Conservation (phyloP, 2,329 filamentous ascomycete genomes). For the Dothideomycetes sp. region DNA sequence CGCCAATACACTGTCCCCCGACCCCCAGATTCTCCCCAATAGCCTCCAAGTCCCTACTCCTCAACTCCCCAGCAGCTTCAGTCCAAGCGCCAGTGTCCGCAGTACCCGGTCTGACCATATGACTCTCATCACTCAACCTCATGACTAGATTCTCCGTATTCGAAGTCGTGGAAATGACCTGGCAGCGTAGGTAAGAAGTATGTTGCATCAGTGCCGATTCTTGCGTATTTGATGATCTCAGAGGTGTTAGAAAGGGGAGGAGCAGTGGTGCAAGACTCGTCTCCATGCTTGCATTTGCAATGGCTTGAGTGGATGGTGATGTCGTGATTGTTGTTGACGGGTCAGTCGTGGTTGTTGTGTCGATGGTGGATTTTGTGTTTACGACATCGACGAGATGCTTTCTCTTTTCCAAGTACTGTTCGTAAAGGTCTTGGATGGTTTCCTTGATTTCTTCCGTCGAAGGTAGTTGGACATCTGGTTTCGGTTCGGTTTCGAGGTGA, state of each 20-base stretch:
- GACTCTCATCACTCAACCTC: conserved; percentile 28
- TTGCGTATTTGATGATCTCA: conserved; percentile 17
- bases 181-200: conserved; percentile 20
- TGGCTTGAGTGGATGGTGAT: not conserved
- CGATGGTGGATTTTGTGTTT: not conserved
- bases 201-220: conserved; percentile 22
- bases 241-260: conserved; percentile 20
- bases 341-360: not conserved
- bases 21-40: not conserved
- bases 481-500: not conserved
- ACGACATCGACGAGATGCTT: not conserved
- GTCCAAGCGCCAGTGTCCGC: conserved; percentile 7
- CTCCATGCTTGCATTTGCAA: not conserved
- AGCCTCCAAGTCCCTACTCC: not conserved
- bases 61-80: not conserved
- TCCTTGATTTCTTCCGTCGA: not conserved
- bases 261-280: conserved; percentile 12
- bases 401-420: conserved; percentile 6
- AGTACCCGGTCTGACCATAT: conserved; percentile 20
- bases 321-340: not conserved
- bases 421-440: conserved; percentile 1
- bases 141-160: conserved; percentile 21
- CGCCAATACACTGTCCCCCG: not conserved
- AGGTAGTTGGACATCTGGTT: not conserved
- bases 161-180: conserved; percentile 19